Base-by-base conservation (phyloP, 139 green algal genomes). In the Astrephomene gubernaculifera region DNA sequence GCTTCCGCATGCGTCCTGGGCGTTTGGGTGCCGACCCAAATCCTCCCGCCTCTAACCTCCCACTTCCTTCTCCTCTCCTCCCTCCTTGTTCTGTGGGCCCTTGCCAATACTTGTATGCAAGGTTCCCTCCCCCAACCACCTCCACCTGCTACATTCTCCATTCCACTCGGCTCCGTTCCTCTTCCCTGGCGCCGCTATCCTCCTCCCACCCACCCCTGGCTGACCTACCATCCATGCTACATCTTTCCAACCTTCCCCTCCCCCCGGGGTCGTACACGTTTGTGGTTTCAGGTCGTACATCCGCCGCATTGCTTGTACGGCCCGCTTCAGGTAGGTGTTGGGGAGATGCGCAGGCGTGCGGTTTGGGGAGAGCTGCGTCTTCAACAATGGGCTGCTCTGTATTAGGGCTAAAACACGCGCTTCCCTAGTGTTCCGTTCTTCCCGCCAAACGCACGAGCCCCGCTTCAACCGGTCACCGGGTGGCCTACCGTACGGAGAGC, bases 221-320 rank as follows among this genome's bases (percentile, higher is more conserved):
- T 19, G 5, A 49, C 8, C 9, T 27, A 12, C 19, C 65, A 14
- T 57, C 17, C 22, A 2, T 25, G 39, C 39, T 10, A 5, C 21
- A 25, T 29, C 35, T 24, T 65, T 6, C 68, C 31, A 2, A 57
- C 17, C 39, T 35, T 44, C 19, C 39, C 39, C 4, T 22, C 39
- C 68, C 39, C 24, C 39, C n/a, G n/a, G n/a, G n/a, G n/a, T n/a
- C n/a, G n/a, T n/a, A n/a, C n/a, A n/a, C n/a, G n/a, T n/a, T n/a
- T 41, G 57, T 24, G 14, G 57, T n/a, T n/a, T 9, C 74, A 82
- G 74, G 74, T 71, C 38, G 74, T 82, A 2, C 74, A 82, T 27
- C 57, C 74, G 7, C 74, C 74, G 24, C 74, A 70, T n/a, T 82
- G 74, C 74, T 57, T 82, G 35, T 82, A 82, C 57, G 74, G 74